Evolutionary conservation across 352 stramenopile genomes (phyloP).

Genomic region (Pilasporangium apinafurcum): DNA sequence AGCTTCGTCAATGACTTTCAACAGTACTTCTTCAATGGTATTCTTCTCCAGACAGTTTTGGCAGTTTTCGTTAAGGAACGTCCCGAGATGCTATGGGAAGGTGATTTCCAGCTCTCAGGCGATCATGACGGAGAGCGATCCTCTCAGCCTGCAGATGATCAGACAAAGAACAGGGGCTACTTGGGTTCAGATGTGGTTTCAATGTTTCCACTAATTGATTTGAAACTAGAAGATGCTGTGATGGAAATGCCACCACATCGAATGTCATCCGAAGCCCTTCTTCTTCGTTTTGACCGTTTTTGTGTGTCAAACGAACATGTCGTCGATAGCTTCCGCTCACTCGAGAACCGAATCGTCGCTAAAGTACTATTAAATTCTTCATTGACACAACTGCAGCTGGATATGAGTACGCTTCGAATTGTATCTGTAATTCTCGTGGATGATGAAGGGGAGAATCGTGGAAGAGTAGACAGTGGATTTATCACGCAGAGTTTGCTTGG

Average conservation of each 20-base stretch:
- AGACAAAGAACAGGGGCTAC: conserved; percentile 12
- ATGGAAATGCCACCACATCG: conserved; percentile 76
- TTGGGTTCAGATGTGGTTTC: conserved; percentile 68
- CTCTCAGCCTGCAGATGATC: neutral
- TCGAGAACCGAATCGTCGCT: conserved; percentile 71
- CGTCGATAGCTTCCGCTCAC: conserved; percentile 44
- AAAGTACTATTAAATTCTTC: conserved; percentile 85
- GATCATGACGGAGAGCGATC: conserved; percentile 10
- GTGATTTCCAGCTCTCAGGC: conserved; percentile 55
- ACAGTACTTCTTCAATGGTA: conserved; percentile 63
- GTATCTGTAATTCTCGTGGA: conserved; percentile 76
- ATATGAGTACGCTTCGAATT: conserved; percentile 58
- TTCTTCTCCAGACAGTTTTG: conserved; percentile 55
- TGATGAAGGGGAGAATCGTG: conserved; percentile 12
- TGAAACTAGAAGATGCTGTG: conserved; percentile 60
- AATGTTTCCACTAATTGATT: conserved; percentile 72
- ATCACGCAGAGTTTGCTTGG: conserved; percentile 67
- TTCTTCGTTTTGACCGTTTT: conserved; percentile 67
- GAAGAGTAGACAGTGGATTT: conserved; percentile 29
- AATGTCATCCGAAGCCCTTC: conserved; percentile 65
- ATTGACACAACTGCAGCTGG: conserved; percentile 60
- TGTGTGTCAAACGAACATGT: conserved; percentile 59
- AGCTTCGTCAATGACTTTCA: conserved; percentile 77
- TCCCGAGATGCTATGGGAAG: conserved; percentile 62
- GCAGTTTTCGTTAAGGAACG: conserved; percentile 54